These are phyloP conservation scores for Cystofilobasidium capitatum DNA, from an alignment of 768 basidiomycete genomes.

Conservation along the genomic window DNA sequence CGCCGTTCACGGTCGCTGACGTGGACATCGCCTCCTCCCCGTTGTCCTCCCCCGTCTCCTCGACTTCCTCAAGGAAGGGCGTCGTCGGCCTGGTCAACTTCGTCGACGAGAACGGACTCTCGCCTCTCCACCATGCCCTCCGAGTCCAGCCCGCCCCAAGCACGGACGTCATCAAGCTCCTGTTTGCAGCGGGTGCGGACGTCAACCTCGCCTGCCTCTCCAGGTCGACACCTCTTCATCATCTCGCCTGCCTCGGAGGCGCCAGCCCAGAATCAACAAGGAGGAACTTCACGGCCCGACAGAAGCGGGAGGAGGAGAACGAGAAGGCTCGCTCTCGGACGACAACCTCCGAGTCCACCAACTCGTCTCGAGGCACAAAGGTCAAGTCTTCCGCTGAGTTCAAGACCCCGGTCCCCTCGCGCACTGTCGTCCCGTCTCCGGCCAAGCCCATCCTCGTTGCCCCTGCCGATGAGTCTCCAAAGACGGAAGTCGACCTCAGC, in stretches of 20 bases:
- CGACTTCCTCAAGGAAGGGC: background rate
- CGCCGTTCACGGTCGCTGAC: background rate
- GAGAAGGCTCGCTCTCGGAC: background rate
- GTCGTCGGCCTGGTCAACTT: slow-evolving; percentile 10
- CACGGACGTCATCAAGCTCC: slow-evolving; percentile 1
- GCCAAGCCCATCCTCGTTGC: background rate
- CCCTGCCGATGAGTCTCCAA: background rate
- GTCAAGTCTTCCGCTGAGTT: background rate
- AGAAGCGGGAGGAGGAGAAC: background rate
- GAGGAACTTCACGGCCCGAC: background rate
- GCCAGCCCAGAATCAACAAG: background rate
- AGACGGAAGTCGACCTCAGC: background rate
- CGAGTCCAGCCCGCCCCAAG: slow-evolving; percentile 2
- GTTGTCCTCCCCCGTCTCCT: too few relatives aligned
- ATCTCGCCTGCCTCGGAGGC: slow-evolving; percentile 15
- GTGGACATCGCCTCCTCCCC: too few relatives aligned
- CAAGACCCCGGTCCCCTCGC: background rate
- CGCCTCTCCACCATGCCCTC: slow-evolving; percentile 10
- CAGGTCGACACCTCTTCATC: slow-evolving; percentile 7
- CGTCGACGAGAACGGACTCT: slow-evolving; percentile 14
- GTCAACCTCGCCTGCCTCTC: slow-evolving; percentile 11
- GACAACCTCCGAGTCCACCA: background rate
- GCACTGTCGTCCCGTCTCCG: background rate
- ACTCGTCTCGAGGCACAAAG: too few relatives aligned
- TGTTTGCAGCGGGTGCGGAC: slow-evolving; percentile 16